A percentile compares a stretch with the other conserved stretches of the same genome.
phyloP scores from a whole-genome alignment of 306 rosid genomes.

The Cucumis hystrix region DNA sequence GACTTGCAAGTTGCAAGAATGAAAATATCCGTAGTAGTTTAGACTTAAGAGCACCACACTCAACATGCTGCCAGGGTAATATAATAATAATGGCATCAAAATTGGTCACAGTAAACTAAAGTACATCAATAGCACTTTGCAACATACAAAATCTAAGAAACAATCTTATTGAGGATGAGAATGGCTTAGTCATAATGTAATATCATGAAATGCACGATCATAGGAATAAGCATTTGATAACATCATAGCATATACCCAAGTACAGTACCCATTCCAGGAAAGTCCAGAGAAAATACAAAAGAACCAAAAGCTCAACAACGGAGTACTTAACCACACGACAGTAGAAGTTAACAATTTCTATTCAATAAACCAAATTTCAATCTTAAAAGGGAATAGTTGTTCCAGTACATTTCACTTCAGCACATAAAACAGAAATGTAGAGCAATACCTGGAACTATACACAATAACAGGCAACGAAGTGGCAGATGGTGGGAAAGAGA shows the following conservation, averaged over 20 bases:
- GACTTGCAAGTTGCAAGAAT: not conserved
- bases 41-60: not conserved
- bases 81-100: not conserved
- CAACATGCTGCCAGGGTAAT: not conserved
- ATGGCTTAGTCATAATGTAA: not conserved
- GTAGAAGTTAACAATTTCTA: not conserved
- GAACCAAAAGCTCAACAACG: not conserved
- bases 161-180: not conserved
- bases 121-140: not conserved
- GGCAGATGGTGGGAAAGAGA: slow-evolving; percentile 68
- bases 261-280: not conserved
- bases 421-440: not conserved
- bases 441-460: slow-evolving; percentile 79
- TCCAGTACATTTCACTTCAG: not conserved
- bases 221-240: not conserved
- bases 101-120: not conserved
- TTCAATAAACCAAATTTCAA: not conserved
- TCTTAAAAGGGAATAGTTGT: not conserved
- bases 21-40: not conserved
- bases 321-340: not conserved
- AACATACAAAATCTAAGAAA: not conserved
- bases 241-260: not conserved
- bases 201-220: not conserved
- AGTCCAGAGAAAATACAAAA: not conserved
- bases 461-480: slow-evolving; percentile 56